phyloP scores from a whole-genome alignment of 306 rosid genomes.

The Dalbergia cultrata region DNA sequence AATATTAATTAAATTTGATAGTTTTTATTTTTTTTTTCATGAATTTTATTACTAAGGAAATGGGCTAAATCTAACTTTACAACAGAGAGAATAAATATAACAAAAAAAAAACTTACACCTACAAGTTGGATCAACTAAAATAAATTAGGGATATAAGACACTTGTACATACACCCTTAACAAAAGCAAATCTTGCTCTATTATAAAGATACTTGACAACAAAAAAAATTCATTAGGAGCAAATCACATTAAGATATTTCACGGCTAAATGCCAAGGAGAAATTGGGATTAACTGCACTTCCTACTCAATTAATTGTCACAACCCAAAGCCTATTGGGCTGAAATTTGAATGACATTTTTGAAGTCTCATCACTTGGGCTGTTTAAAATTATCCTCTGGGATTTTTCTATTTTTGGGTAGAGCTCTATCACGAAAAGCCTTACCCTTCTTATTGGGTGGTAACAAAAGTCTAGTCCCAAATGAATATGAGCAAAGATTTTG shows the following conservation, averaged over 20 bases:
- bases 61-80: too few species aligned
- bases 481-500: neutral
- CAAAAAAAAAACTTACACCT: too few species aligned
- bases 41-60: too few species aligned
- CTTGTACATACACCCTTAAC: too few species aligned
- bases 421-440: neutral
- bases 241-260: too few species aligned
- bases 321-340: constrained; percentile 39
- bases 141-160: too few species aligned
- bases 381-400: neutral
- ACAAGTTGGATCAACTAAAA: too few species aligned
- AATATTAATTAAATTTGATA: neutral
- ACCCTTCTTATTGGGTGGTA: neutral
- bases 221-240: too few species aligned
- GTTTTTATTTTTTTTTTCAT: too few species aligned
- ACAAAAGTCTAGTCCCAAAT: neutral
- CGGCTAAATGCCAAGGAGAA: neutral
- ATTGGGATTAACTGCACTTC: neutral
- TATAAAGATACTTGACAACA: too few species aligned
- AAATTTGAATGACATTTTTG: neutral
- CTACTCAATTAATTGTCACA: neutral
- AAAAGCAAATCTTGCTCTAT: too few species aligned
- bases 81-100: too few species aligned
- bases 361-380: neutral
- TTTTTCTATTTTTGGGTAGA: constrained; percentile 2